These are phyloP conservation scores for Hylodesmum podocarpum DNA, from an alignment of 306 rosid species.

Conservation along the genomic window DNA sequence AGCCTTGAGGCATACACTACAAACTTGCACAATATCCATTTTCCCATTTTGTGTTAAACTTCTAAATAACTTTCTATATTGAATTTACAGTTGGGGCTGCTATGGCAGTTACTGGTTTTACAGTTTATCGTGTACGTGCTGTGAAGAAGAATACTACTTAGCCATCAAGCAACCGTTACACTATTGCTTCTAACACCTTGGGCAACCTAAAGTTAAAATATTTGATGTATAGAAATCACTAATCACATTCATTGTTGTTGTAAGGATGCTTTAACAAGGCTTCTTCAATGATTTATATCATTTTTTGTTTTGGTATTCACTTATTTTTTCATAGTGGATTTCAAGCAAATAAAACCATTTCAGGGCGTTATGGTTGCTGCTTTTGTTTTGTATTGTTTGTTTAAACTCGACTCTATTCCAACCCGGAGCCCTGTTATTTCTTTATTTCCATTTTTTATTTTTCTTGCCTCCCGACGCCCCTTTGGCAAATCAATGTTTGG, in stretches of 20 bases:
- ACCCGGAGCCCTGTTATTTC: background rate
- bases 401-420: background rate
- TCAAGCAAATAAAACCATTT: background rate
- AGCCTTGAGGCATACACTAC: background rate
- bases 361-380: background rate
- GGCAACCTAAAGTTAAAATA: constrained; percentile 23
- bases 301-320: background rate
- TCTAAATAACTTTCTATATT: constrained; percentile 14
- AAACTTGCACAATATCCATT: background rate
- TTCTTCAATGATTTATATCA: background rate
- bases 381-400: no score
- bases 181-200: constrained; percentile 12
- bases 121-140: constrained; percentile 58
- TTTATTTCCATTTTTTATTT: background rate
- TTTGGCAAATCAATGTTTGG: background rate
- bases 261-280: constrained; percentile 16
- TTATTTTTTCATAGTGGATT: background rate
- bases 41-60: background rate
- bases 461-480: background rate
- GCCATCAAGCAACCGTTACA: constrained; percentile 24
- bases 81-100: constrained; percentile 78
- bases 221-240: constrained; percentile 18
- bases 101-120: constrained; percentile 58
- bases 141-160: constrained; percentile 52
- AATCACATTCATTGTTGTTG: background rate